These are phyloP conservation scores for Danielia oregonensis DNA, from an alignment of 805 yeast genomes.

Conservation along the genomic window DNA sequence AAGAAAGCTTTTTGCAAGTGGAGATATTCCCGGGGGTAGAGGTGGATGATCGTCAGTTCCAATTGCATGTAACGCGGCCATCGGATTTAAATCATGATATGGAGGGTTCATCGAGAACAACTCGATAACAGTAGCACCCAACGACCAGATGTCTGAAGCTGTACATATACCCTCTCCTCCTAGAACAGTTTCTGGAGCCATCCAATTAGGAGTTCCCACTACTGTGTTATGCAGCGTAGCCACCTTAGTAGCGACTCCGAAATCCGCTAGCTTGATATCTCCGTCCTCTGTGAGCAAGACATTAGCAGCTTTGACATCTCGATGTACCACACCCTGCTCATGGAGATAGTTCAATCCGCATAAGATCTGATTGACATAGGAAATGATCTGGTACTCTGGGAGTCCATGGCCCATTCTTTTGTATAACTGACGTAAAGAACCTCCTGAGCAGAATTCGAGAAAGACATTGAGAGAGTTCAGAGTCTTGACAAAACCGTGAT, in stretches of 20 bases:
- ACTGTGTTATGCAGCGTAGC: conserved; percentile 33
- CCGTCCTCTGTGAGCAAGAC: conserved; percentile 17
- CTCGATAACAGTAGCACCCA: conserved; percentile 94
- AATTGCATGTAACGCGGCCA: conserved; percentile 81
- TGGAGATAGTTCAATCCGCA: conserved; percentile 63
- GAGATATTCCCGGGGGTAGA: conserved; percentile 51
- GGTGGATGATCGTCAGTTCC: conserved; percentile 73
- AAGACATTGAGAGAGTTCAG: conserved; percentile 51
- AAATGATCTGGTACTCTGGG: conserved; percentile 50
- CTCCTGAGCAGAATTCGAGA: conserved; percentile 56
- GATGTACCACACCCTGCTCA: conserved; percentile 69
- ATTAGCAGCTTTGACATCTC: conserved; percentile 66
- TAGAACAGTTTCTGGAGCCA: conserved; percentile 94
- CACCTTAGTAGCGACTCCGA: conserved; percentile 84
- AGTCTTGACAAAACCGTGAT: conserved; percentile 63
- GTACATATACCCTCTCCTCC: conserved; percentile 79
- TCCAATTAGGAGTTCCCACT: conserved; percentile 94
- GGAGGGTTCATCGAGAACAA: conserved; percentile 85
- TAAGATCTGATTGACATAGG: conserved; percentile 39
- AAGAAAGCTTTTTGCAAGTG: conserved; percentile 52
- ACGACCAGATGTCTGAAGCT: conserved; percentile 88
- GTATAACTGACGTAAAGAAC: conserved; percentile 56
- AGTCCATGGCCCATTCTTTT: conserved; percentile 46
- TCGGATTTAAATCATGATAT: conserved; percentile 67
- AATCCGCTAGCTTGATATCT: conserved; percentile 28